Conservation (phyloP, 2,329 filamentous ascomycete genomes). For the Drechmeria coniospora region DNA sequence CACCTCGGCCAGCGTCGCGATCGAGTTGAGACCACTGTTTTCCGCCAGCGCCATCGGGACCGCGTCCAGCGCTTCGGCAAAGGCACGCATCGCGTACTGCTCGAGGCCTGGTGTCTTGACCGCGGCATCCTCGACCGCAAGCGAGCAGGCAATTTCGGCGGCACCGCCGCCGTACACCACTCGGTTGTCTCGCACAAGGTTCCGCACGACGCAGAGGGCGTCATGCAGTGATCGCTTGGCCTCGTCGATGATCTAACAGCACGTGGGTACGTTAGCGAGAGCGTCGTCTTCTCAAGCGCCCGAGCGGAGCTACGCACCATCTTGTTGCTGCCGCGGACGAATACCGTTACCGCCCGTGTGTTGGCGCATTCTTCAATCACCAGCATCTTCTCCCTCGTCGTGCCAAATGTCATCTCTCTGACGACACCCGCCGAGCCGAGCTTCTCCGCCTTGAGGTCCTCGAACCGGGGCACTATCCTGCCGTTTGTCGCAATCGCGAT, state of each 20-base stretch:
- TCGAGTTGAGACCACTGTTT: conserved; percentile 91
- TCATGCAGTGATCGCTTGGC: conserved; percentile 96
- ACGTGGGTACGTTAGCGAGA: background rate
- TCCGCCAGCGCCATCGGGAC: conserved; percentile 93
- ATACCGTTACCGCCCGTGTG: conserved; percentile 87
- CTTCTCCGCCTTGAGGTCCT: conserved; percentile 83
- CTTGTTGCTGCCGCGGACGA: conserved; percentile 96
- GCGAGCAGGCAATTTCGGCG: conserved; percentile 89
- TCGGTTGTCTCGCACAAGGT: conserved; percentile 88
- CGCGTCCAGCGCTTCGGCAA: conserved; percentile 83
- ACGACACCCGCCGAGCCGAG: conserved; percentile 81
- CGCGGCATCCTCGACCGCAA: conserved; percentile 90
- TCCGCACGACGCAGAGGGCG: conserved; percentile 92
- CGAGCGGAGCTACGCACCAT: no score
- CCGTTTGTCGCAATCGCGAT: conserved; percentile 98
- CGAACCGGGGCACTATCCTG: conserved; percentile 91
- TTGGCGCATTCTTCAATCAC: conserved; percentile 99
- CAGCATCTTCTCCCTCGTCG: conserved; percentile 97
- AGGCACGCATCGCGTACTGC: conserved; percentile 98
- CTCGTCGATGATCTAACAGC: conserved; percentile 92
- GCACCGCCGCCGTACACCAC: conserved; percentile 96
- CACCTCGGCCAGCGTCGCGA: conserved; percentile 84
- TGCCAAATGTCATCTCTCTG: conserved; percentile 90
- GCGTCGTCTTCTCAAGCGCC: background rate
- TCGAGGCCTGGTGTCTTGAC: conserved; percentile 92